phyloP scores from a whole-genome alignment of 306 rosid species.

The Quercus glauca region DNA sequence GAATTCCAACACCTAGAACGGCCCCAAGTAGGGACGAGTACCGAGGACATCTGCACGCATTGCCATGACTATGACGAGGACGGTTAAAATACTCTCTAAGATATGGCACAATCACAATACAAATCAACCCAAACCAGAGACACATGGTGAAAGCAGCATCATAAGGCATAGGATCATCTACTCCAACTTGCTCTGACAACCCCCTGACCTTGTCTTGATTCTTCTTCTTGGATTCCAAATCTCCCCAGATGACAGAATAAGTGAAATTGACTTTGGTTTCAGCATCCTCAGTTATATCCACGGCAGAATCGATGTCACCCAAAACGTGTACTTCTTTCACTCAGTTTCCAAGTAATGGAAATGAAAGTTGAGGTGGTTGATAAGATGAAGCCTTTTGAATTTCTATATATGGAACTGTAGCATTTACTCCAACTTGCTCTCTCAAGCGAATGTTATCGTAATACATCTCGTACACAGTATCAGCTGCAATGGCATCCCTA shows the following conservation, averaged over 20 bases:
- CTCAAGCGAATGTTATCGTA: background rate
- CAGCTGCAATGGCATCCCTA: no score
- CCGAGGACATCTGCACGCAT: background rate
- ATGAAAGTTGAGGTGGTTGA: constrained; percentile 7
- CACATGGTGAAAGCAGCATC: background rate
- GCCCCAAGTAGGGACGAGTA: constrained; percentile 21
- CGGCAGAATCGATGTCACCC: background rate
- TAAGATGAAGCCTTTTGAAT: background rate
- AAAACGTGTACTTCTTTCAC: background rate
- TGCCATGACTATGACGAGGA: background rate
- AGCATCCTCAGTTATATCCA: constrained; percentile 14
- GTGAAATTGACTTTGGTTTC: background rate
- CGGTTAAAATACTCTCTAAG: background rate
- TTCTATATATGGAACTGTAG: no score
- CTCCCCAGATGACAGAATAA: constrained; percentile 17
- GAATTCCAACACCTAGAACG: constrained; percentile 18
- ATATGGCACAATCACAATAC: background rate
- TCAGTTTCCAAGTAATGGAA: background rate
- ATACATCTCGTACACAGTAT: no score
- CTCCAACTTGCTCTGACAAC: no score
- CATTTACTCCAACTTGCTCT: constrained; percentile 5
- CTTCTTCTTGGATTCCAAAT: background rate
- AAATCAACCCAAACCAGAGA: constrained; percentile 6
- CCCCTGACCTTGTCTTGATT: no score
- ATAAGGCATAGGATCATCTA: no score